These are phyloP conservation scores for Fusarium poae DNA, from an alignment of 2,329 filamentous ascomycete genomes.

Conservation along the genomic window DNA sequence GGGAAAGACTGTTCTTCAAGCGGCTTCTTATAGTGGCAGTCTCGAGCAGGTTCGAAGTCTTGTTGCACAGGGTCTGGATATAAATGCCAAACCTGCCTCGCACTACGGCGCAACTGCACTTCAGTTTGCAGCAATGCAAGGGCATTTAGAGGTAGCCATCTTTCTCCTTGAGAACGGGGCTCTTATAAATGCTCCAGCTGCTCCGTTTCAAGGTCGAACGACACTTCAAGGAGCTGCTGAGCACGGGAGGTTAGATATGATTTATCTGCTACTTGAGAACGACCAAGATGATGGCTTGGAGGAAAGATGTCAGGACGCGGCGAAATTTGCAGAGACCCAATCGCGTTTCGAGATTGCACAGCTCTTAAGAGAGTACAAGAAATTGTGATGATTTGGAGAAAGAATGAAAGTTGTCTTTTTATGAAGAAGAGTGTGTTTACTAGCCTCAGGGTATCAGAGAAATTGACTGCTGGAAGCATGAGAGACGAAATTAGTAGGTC, in stretches of 20 bases:
- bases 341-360: constrained; percentile 1
- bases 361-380: not conserved
- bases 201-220: not conserved
- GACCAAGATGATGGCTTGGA: constrained; percentile 2
- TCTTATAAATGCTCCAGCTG: not conserved
- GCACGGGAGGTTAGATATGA: not conserved
- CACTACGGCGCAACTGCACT: not conserved
- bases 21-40: not conserved
- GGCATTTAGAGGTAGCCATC: not conserved
- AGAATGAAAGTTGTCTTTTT: not conserved
- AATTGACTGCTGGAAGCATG: too few relatives aligned
- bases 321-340: not conserved
- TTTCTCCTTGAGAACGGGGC: not conserved
- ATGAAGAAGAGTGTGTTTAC: not conserved
- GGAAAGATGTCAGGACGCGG: not conserved
- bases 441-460: too few relatives aligned
- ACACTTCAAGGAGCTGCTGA: not conserved
- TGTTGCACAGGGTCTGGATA: not conserved
- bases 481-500: too few relatives aligned
- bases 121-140: not conserved
- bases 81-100: not conserved
- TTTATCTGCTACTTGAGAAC: constrained; percentile 1
- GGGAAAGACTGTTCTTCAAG: not conserved
- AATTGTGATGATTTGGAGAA: not conserved
- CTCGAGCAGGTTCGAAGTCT: not conserved